Percentiles rank a stretch among this genome's conserved stretches.
Evolutionary conservation across 2,329 filamentous ascomycete species (phyloP).

Genomic region (Colletotrichum abscissum): DNA sequence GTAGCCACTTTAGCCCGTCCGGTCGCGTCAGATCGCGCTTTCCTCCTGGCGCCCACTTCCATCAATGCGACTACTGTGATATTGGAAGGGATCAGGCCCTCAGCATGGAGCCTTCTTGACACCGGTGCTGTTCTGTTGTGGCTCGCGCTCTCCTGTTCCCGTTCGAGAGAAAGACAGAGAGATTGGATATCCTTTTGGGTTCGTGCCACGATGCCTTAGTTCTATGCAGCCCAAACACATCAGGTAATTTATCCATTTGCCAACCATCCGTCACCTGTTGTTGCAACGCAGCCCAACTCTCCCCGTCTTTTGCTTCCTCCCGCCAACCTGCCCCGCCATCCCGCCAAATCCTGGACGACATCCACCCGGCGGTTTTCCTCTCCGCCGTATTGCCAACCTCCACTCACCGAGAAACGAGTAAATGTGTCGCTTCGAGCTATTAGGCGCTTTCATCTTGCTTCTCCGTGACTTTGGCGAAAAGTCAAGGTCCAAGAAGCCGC

Average conservation of each 20-base stretch:
- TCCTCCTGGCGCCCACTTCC: neutral
- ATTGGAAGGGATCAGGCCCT: slow-evolving; percentile 14
- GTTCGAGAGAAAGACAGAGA: neutral
- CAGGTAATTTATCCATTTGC: slow-evolving; percentile 13
- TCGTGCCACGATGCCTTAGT: neutral
- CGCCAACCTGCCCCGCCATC: neutral
- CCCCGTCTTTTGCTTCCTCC: neutral
- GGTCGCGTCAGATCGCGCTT: slow-evolving; percentile 30
- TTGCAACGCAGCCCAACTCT: neutral
- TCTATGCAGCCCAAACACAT: neutral
- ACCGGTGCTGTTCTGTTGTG: slow-evolving; percentile 12
- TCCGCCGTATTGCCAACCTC: neutral
- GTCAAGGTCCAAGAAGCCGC: slow-evolving; percentile 48
- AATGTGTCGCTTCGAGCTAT: slow-evolving; percentile 67
- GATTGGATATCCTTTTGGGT: neutral
- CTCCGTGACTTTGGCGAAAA: slow-evolving; percentile 56
- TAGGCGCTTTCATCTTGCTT: slow-evolving; percentile 61
- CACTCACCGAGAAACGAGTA: slow-evolving; percentile 1
- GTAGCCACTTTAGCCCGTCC: slow-evolving; percentile 23
- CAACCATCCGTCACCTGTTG: neutral
- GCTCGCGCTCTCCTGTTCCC: slow-evolving; percentile 20
- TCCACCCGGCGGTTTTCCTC: neutral
- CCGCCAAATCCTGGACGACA: neutral
- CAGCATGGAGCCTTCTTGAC: slow-evolving; percentile 34
- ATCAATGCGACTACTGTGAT: slow-evolving; percentile 26